These are phyloP conservation scores for Phytophthora fragariae DNA, from an alignment of 352 stramenopile genomes.

Conservation along the genomic window DNA sequence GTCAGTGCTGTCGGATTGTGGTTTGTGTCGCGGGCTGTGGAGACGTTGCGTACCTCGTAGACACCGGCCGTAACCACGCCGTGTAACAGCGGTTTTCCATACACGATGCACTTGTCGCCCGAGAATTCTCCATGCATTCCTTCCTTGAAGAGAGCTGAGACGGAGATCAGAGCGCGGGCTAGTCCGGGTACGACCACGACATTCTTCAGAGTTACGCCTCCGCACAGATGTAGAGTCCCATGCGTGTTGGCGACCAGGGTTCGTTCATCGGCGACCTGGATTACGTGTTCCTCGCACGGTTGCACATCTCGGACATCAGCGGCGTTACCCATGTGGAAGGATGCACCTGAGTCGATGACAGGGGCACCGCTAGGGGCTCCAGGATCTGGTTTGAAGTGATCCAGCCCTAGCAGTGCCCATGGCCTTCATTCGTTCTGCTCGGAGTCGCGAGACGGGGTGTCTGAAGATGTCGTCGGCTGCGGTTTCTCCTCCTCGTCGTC, in stretches of 20 bases:
- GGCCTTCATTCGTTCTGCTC: slow-evolving; percentile 7
- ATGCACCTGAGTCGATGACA: slow-evolving; percentile 6
- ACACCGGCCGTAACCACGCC: neutral
- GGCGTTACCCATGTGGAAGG: slow-evolving; percentile 12
- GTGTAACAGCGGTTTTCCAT: neutral
- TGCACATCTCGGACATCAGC: neutral
- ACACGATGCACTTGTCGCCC: neutral
- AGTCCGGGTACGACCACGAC: neutral
- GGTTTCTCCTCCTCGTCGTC: neutral
- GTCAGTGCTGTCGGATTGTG: too few species aligned
- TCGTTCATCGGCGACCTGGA: neutral
- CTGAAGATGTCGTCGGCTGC: neutral
- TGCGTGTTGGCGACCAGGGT: neutral
- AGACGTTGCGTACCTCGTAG: neutral
- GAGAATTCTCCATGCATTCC: slow-evolving; percentile 2
- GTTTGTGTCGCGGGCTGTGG: too few species aligned
- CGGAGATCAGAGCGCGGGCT: slow-evolving; percentile 1
- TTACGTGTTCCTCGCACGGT: neutral
- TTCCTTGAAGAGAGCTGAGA: neutral
- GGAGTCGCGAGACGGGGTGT: too few species aligned
- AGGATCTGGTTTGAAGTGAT: slow-evolving; percentile 1
- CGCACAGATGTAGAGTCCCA: too few species aligned
- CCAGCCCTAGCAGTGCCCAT: slow-evolving; percentile 7
- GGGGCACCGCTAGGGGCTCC: neutral
- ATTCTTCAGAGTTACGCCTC: neutral